Evolutionary conservation across 208 protist genomes (phyloP), one percentile per base, ranked within the genome.

Genomic region (Trypanosoma avium): DNA sequence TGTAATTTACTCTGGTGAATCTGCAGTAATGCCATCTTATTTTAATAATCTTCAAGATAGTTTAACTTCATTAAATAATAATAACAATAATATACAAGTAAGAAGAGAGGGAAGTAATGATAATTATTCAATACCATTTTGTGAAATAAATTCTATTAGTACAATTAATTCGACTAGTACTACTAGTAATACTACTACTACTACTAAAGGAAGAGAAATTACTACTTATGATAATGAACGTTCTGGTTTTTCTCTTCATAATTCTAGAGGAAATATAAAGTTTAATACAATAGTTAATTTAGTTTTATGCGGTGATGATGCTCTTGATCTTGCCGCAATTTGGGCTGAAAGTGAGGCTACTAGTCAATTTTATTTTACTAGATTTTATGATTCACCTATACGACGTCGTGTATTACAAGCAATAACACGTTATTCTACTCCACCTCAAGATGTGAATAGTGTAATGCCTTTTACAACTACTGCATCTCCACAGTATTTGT

Each of bases 361-460:
- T 32, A 90, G 77, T 27, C 56, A 78, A 54, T 82, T 76, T 56
- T 90, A 86, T 59, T 70, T 79, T 35, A 71, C 76, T 40, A 84
- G 84, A 55, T 90, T 74, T 48, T 84, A 75, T 60, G 77, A 86
- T 45, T 86, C 79, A 10, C 9, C 43, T 21, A 24, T 71, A 33
- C 70, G 76, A 52, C 35, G 43, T 19, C 30, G 47, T 21, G 43
- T 88, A 17, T 10, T 77, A n/a, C 64, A 61, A 22, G 10, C 54
- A n/a, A 66, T 79, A 3, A 33, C 19, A 24, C 32, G 42, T 62
- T 59, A 22, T 26, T 45, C 49, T 43, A n/a, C 17, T n/a, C 56
- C 54, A 49, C 67, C 52, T 8, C 56, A 57, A 21, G n/a, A 66
- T 53, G 3, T 47, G 9, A n/a, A 48, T 48, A 35, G 35, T 48